Percentiles rank a stretch among this genome's conserved stretches.
Conservation (phyloP, 2,329 filamentous ascomycete species). For the Penicillium vulpinum region DNA sequence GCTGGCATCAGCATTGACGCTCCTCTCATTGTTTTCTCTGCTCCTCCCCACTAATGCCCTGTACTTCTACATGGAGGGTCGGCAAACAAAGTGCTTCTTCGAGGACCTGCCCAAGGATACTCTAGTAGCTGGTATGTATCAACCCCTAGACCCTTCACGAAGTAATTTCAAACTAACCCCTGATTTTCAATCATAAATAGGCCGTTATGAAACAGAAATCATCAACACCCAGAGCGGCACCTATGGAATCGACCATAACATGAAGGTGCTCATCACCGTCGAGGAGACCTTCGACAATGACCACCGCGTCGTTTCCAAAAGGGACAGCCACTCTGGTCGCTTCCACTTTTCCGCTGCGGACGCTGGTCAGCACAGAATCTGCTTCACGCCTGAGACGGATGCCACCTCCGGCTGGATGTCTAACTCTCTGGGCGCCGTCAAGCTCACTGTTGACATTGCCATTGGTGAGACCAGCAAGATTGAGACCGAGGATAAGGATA, state of each 20-base stretch:
- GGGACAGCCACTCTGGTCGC: conserved; percentile 71
- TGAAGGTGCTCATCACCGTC: conserved; percentile 87
- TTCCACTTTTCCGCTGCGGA: conserved; percentile 97
- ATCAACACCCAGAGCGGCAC: conserved; percentile 68
- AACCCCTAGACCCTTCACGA: not conserved
- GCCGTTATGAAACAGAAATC: conserved; percentile 84
- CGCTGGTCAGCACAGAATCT: conserved; percentile 92
- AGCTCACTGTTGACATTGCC: conserved; percentile 81
- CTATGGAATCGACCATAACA: conserved; percentile 71
- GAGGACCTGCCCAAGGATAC: conserved; percentile 98
- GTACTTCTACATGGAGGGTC: conserved; percentile 93
- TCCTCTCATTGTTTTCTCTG: conserved; percentile 64
- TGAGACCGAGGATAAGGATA: conserved; percentile 88
- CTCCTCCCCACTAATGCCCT: conserved; percentile 72
- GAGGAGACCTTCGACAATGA: conserved; percentile 97
- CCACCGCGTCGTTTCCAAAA: conserved; percentile 90
- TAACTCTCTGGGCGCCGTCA: conserved; percentile 72
- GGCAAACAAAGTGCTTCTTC: conserved; percentile 89
- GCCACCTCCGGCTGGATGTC: conserved; percentile 72
- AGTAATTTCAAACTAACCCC: not conserved
- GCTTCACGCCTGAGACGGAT: conserved; percentile 81
- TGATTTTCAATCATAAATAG: conserved; percentile 37
- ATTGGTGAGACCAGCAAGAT: conserved; percentile 95
- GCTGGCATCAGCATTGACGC: conserved; percentile 53
- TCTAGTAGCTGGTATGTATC: conserved; percentile 74